Conservation (phyloP, 208 protist species). For the Leishmania amazonensis region DNA sequence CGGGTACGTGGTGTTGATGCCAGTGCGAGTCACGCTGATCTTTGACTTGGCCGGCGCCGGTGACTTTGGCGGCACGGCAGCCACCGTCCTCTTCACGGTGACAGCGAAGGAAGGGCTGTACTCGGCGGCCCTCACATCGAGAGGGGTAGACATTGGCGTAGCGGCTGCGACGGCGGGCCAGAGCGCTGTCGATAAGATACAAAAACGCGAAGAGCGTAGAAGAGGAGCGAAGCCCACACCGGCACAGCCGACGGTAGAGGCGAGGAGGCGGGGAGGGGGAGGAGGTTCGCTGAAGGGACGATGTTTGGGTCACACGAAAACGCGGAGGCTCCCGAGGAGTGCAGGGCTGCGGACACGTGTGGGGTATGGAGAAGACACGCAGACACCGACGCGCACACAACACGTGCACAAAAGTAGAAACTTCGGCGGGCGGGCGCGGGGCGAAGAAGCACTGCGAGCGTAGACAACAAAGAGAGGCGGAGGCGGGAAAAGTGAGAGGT, state of each 20-base stretch:
- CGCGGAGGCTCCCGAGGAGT: not conserved
- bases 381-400: not conserved
- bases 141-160: slow-evolving; percentile 1
- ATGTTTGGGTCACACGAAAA: not conserved
- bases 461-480: not conserved
- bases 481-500: not conserved
- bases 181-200: not conserved
- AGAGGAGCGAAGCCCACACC: not conserved
- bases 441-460: not conserved
- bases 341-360: not conserved
- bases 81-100: not conserved
- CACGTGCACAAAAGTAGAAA: not conserved
- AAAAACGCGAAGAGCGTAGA: not conserved
- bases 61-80: slow-evolving; percentile 6
- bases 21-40: slow-evolving; percentile 52
- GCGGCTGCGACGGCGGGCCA: not conserved
- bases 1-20: slow-evolving; percentile 35
- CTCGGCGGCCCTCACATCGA: slow-evolving; percentile 13
- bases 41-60: slow-evolving; percentile 24
- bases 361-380: not conserved
- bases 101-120: slow-evolving; percentile 23
- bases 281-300: not conserved
- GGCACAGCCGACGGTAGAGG: not conserved
- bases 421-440: not conserved
- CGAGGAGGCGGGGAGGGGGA: not conserved